Evolutionary conservation across 1,139 yeast genomes (phyloP).

Genomic region (Yamadazyma atlantica): DNA sequence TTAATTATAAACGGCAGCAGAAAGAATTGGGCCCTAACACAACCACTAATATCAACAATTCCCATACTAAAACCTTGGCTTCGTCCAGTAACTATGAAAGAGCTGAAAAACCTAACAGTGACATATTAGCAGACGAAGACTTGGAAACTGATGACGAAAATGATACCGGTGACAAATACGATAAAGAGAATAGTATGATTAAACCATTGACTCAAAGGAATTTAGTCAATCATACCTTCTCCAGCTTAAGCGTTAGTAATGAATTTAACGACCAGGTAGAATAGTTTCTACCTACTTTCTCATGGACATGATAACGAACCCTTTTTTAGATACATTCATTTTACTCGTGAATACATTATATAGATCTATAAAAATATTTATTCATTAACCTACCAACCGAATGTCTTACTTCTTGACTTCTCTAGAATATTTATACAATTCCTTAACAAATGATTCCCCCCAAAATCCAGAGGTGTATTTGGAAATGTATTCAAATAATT

Average conservation of each 20-base stretch:
- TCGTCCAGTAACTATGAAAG: no score
- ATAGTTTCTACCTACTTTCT: no score
- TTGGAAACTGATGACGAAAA: background rate
- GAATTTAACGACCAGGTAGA: slow-evolving; percentile 31
- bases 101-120: no score
- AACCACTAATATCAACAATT: slow-evolving; percentile 11
- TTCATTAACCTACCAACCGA: background rate
- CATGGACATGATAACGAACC: no score
- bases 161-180: slow-evolving; percentile 8
- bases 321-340: background rate
- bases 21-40: slow-evolving; percentile 13
- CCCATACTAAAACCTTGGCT: no score
- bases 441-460: slow-evolving; percentile 96
- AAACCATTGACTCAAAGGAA: slow-evolving; percentile 34
- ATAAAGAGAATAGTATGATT: slow-evolving; percentile 13
- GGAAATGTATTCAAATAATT: slow-evolving; percentile 80
- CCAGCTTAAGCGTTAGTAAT: slow-evolving; percentile 17
- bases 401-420: slow-evolving; percentile 4
- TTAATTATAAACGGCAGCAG: background rate
- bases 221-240: slow-evolving; percentile 29
- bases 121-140: no score
- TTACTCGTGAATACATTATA: background rate
- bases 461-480: slow-evolving; percentile 94
- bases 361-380: slow-evolving; percentile 1
- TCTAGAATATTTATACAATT: slow-evolving; percentile 51